Conservation (phyloP, 352 stramenopile genomes). For the Stramenopiles sp. region DNA sequence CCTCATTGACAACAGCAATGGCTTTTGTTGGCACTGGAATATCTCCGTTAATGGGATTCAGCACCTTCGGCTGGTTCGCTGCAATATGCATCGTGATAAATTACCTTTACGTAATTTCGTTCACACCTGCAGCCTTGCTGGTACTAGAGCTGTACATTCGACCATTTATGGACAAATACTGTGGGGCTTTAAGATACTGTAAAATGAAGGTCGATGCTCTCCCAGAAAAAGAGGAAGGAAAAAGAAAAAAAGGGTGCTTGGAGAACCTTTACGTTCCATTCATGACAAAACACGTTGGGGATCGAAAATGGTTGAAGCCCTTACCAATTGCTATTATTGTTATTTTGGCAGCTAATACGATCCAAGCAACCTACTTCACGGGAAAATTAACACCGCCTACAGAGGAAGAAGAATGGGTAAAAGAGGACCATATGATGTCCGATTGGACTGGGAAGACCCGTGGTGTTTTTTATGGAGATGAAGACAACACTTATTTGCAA, state of each 20-base stretch:
- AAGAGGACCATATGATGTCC: slow-evolving; percentile 16
- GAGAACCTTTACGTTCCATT: not conserved
- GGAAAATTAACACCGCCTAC: slow-evolving; percentile 16
- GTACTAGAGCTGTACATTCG: not conserved
- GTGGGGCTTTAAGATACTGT: not conserved
- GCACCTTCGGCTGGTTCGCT: slow-evolving; percentile 25
- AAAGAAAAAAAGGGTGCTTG: not conserved
- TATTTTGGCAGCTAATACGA: not conserved
- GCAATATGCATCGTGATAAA: slow-evolving; percentile 25
- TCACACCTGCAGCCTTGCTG: slow-evolving; percentile 21
- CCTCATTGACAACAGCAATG: slow-evolving; percentile 26
- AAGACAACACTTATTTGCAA: not conserved
- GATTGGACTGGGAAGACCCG: not conserved
- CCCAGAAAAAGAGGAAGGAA: not conserved
- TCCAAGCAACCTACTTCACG: not conserved
- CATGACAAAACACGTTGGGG: not conserved
- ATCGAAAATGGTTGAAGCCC: not conserved
- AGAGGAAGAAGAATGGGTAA: slow-evolving; percentile 22
- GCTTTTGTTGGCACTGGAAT: slow-evolving; percentile 25
- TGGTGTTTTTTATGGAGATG: not conserved
- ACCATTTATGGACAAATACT: not conserved
- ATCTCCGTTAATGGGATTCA: slow-evolving; percentile 20
- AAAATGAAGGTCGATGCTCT: not conserved
- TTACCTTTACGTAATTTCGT: slow-evolving; percentile 23
- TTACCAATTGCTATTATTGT: not conserved